Conservation (phyloP, 192 early-diverging fungal genomes). For the Gryganskiella cystojenkinii region DNA sequence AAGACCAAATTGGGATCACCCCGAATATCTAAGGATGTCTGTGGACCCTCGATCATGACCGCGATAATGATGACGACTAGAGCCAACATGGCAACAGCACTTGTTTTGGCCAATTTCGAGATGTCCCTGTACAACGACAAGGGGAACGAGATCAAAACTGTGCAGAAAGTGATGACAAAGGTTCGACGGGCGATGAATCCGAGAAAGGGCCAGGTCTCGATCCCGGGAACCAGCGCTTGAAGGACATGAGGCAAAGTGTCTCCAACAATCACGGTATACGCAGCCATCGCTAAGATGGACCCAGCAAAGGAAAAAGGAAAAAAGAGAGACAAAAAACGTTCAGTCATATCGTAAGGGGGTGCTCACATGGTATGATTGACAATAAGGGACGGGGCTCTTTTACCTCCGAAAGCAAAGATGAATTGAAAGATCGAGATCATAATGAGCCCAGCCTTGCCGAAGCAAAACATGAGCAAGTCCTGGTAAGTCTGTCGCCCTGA, state of each 20-base stretch:
- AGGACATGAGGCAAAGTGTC: constrained; percentile 92
- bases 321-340: constrained; percentile 22
- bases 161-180: constrained; percentile 82
- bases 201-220: constrained; percentile 62
- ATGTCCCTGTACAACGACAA: constrained; percentile 90
- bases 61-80: constrained; percentile 83
- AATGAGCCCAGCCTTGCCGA: constrained; percentile 79
- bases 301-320: background rate
- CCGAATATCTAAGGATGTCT: constrained; percentile 60
- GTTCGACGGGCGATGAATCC: constrained; percentile 74
- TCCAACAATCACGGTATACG: constrained; percentile 83
- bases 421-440: constrained; percentile 92
- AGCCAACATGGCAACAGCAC: constrained; percentile 83
- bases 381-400: constrained; percentile 20
- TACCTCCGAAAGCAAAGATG: constrained; percentile 93
- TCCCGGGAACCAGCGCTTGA: constrained; percentile 70
- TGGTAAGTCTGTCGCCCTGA: constrained; percentile 85
- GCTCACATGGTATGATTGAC: constrained; percentile 6
- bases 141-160: constrained; percentile 83
- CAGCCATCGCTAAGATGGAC: constrained; percentile 69
- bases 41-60: constrained; percentile 76
- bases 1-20: constrained; percentile 55
- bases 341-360: constrained; percentile 19
- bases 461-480: constrained; percentile 84
- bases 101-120: constrained; percentile 89